phyloP scores from a whole-genome alignment of 768 basidiomycete genomes.

The Macrolepiota albuminosa region DNA sequence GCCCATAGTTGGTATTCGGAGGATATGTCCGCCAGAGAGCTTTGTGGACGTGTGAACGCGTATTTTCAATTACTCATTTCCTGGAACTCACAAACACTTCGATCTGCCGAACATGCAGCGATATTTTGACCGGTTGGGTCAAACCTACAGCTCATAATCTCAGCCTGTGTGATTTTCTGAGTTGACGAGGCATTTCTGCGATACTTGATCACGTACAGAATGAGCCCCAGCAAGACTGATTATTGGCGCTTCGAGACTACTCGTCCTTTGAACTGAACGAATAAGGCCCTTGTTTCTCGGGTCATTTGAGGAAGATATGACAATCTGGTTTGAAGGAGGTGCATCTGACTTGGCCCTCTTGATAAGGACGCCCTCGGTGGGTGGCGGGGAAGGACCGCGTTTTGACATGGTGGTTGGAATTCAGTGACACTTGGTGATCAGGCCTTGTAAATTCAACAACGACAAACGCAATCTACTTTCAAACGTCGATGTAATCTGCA shows the following conservation, averaged over 20 bases:
- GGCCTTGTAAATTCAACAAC: conserved; percentile 10
- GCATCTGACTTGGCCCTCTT: conserved; percentile 56
- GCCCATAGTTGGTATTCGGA: conserved; percentile 90
- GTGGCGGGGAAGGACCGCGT: conserved; percentile 58
- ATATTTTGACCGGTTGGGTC: conserved; percentile 92
- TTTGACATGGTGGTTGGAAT: conserved; percentile 56
- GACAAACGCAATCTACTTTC: background rate
- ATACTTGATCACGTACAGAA: conserved; percentile 45
- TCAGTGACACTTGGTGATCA: background rate
- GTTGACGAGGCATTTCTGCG: background rate
- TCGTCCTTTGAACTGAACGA: conserved; percentile 87
- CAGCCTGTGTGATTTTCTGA: conserved; percentile 43
- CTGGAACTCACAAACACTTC: conserved; percentile 73
- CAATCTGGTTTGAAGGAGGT: conserved; percentile 58
- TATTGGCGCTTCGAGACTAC: conserved; percentile 89
- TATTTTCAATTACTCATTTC: background rate
- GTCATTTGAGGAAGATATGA: conserved; percentile 71
- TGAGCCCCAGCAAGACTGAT: conserved; percentile 87
- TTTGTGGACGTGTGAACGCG: conserved; percentile 22
- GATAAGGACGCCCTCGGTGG: conserved; percentile 48
- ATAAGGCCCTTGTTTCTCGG: conserved; percentile 76
- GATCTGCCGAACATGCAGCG: conserved; percentile 88
- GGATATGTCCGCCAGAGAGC: conserved; percentile 90
- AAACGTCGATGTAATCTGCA: too few species aligned
- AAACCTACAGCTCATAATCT: conserved; percentile 90